A percentile compares a stretch with the other conserved stretches of the same genome.
These are phyloP conservation scores for Solanum arcanum DNA, from an alignment of 257 asterid genomes.

Conservation along the genomic window DNA sequence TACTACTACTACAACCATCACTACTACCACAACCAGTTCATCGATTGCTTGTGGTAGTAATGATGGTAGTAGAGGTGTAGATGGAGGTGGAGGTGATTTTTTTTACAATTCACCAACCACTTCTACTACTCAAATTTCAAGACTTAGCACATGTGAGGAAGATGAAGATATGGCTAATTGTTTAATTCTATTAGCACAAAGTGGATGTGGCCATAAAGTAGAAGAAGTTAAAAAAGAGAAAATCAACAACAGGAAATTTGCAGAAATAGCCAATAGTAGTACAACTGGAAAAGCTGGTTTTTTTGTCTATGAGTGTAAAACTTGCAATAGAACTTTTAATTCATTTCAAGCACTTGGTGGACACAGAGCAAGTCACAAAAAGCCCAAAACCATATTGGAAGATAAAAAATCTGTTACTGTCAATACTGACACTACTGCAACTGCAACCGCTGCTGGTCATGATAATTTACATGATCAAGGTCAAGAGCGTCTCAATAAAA, in stretches of 20 bases:
- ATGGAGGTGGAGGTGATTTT: neutral
- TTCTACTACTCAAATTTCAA: conserved; percentile 10
- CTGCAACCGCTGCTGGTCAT: too few species aligned
- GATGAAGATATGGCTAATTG: conserved; percentile 90
- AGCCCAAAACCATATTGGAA: conserved; percentile 23
- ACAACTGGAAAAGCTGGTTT: conserved; percentile 3
- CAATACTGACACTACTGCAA: neutral
- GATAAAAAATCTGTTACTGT: neutral
- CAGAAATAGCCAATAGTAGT: conserved; percentile 22
- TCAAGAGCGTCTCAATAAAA: neutral
- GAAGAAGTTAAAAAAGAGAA: neutral
- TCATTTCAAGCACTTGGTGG: conserved; percentile 91
- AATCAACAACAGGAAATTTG: conserved; percentile 28
- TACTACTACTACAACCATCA: too few species aligned
- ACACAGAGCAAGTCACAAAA: conserved; percentile 80
- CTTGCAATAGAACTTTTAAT: conserved; percentile 56
- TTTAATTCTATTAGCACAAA: conserved; percentile 66
- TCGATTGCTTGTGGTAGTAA: neutral
- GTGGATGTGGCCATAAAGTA: conserved; percentile 13
- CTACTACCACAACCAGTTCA: neutral
- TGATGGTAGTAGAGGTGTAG: neutral
- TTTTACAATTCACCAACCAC: neutral
- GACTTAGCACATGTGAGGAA: conserved; percentile 23
- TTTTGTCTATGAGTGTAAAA: conserved; percentile 65
- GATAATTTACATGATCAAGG: neutral